Base-by-base conservation (phyloP, 2,329 filamentous ascomycete species). In the Ophiostoma sp. region DNA sequence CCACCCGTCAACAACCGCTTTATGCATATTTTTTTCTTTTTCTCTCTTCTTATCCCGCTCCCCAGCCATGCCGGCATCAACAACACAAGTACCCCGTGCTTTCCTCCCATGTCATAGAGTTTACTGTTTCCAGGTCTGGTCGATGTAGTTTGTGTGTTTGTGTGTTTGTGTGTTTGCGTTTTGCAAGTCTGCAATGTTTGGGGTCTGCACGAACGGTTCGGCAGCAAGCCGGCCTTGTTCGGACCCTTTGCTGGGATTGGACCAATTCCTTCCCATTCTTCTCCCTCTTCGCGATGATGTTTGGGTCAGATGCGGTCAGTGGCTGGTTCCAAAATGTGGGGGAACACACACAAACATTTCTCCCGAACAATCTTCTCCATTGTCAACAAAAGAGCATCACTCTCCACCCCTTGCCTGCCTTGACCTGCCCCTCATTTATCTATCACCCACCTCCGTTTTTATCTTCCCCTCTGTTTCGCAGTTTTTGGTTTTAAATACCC, bases 301-400 rank as follows among this genome's bases (percentile, higher is more conserved):
- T 50, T 59, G 55, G 52, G 52, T 59, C 55, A 17, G 28, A 59
- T 50, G 48, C 19, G 48, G 48, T 39, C 36, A 39, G 36, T 39
- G 52, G n/a, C 12, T 28, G 52, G 52, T 12, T 28, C 52, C 12
- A 15, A 28, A 31, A 31, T 61, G 57, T 22, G 61, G 19, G n/a
- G 33, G 36, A 45, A 15, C 15, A 39, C 17, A 45, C 50, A 28
- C 61, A 45, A 48, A 48, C 3, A 6, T 19, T 45, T 66, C 61
- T 66, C n/a, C 36, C n/a, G 61, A 22, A 66, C 61, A 25, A 45
- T 66, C 36, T n/a, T 64, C 61, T 42, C 36, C 36, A 25, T 61
- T 42, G 22, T 64, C 61, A 64, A 64, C 61, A 42, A 64, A 36
- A 39, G 28, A 28, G 19, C 59, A 25, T 15, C 36, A 11, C 15